Conservation (phyloP, 1,284 basidiomycete species). For the Cutaneotrichosporon cyanovorans region DNA sequence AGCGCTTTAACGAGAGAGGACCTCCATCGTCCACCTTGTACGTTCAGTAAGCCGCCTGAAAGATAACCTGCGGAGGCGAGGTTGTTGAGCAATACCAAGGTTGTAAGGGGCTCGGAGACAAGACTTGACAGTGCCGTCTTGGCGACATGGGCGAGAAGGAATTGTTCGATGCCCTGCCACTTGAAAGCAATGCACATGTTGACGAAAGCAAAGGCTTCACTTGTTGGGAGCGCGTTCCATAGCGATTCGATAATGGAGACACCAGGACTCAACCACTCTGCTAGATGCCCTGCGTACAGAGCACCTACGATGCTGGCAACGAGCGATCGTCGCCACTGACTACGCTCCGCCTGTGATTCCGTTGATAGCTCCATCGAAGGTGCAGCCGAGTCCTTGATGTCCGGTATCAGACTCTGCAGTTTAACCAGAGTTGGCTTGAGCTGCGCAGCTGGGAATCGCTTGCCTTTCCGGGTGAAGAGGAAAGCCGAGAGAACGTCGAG, state of each 20-base stretch:
- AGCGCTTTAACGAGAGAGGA: constrained; percentile 27
- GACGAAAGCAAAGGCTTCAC: constrained; percentile 36
- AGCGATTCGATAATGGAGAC: constrained; percentile 40
- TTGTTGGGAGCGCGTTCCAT: constrained; percentile 29
- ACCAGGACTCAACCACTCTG: constrained; percentile 45
- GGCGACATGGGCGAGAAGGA: constrained; percentile 32
- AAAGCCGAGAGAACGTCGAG: constrained; percentile 45
- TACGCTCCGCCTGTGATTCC: constrained; percentile 1
- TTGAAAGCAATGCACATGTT: constrained; percentile 37
- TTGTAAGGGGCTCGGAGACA: constrained; percentile 28
- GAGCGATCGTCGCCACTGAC: constrained; percentile 25
- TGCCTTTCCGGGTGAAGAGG: constrained; percentile 44
- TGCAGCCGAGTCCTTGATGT: constrained; percentile 5
- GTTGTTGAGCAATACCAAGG: constrained; percentile 40
- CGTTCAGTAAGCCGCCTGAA: constrained; percentile 38
- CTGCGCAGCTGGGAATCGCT: constrained; percentile 51
- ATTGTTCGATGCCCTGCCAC: constrained; percentile 46
- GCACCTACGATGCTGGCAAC: constrained; percentile 28
- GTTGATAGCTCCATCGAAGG: constrained; percentile 1
- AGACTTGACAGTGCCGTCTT: constrained; percentile 28
- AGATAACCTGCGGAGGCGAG: constrained; percentile 39
- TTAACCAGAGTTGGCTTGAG: constrained; percentile 38
- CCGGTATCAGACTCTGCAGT: constrained; percentile 20
- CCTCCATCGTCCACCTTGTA: constrained; percentile 45
- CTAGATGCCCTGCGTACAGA: constrained; percentile 40